Evolutionary conservation across 2,329 filamentous ascomycete genomes (phyloP).

Genomic region (Fusarium xyrophilum): DNA sequence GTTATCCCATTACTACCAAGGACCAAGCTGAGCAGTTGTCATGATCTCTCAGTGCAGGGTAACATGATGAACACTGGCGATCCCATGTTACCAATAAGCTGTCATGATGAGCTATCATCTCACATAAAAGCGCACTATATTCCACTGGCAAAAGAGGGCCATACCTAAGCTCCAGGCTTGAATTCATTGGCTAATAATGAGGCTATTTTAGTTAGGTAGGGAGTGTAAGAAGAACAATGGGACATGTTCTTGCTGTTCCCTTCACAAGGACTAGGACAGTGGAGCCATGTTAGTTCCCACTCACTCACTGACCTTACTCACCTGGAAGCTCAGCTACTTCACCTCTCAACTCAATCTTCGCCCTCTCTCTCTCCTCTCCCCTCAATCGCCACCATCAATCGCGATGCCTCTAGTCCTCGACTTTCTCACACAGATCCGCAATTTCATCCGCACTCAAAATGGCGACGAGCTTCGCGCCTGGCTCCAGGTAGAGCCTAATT

Average conservation of each 20-base stretch:
- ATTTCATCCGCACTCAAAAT: slow-evolving; percentile 64
- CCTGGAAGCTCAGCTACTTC: slow-evolving; percentile 2
- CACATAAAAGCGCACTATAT: too few relatives aligned
- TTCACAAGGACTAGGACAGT: slow-evolving; percentile 6
- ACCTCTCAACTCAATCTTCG: not conserved
- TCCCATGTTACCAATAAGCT: not conserved
- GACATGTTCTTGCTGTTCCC: not conserved
- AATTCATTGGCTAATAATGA: not conserved
- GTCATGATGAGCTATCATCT: not conserved
- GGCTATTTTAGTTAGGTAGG: not conserved
- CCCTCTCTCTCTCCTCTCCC: not conserved
- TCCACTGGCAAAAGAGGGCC: not conserved
- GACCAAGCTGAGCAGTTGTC: not conserved
- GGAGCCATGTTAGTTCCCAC: slow-evolving; percentile 31
- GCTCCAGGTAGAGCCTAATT: slow-evolving; percentile 76
- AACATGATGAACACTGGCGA: not conserved
- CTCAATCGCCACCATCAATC: not conserved
- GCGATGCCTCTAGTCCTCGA: slow-evolving; percentile 69
- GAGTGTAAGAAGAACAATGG: not conserved
- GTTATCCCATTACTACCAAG: not conserved
- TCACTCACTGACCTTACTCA: not conserved
- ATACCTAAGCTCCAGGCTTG: too few relatives aligned
- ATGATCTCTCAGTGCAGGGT: not conserved
- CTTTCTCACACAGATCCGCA: slow-evolving; percentile 70
- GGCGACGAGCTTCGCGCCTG: slow-evolving; percentile 71